Evolutionary conservation across 371 early-diverging fungal species (phyloP), one percentile per base, ranked within the genome.

Genomic region (Vairimorpha apis): DNA sequence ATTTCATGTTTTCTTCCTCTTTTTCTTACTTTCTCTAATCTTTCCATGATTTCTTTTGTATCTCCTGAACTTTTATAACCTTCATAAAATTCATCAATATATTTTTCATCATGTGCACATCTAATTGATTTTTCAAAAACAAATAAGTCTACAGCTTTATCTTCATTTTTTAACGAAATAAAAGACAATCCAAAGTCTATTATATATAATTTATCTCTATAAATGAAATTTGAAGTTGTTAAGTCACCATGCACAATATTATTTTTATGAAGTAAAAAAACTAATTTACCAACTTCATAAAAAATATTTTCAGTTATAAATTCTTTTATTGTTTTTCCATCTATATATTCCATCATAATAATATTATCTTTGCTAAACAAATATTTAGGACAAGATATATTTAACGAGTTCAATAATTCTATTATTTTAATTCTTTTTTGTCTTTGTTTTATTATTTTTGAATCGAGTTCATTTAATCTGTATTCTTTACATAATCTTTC

Each of bases 91-190:
- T 2, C 12, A 35, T 76, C 65, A 69, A 89, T 86, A 29, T 25
- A 33, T 47, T 72, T 43, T 30, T 88, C 84, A 29, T 82, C 92
- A 81, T 94, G 93, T 7, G 92, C 90, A 81, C 93, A 92, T 4
- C 84, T 72, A 74, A 96, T 87, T 0, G 95, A 91, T 37, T 92
- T 87, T 82, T 98, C 96, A 35, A 98, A 88, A 3, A 96, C 94
- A 84, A 95, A 96, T 33, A 98, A 85, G 86, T 98, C 99, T 0
- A 96, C 97, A 18, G 94, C 97, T 83, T 94, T 95, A 83, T 98
- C 99, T 80, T 98, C 99, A n/a, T 83, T 80, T 76, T 92, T 84
- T 1, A 78, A 76, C 12, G 93, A 91, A 27, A 87, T 84, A 76
- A 87, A 91, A 72, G 92, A 90, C 59, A 98, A 81, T 0, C 99